Conservation (phyloP, 257 asterid genomes). For the Ophiorrhiza pumila region DNA sequence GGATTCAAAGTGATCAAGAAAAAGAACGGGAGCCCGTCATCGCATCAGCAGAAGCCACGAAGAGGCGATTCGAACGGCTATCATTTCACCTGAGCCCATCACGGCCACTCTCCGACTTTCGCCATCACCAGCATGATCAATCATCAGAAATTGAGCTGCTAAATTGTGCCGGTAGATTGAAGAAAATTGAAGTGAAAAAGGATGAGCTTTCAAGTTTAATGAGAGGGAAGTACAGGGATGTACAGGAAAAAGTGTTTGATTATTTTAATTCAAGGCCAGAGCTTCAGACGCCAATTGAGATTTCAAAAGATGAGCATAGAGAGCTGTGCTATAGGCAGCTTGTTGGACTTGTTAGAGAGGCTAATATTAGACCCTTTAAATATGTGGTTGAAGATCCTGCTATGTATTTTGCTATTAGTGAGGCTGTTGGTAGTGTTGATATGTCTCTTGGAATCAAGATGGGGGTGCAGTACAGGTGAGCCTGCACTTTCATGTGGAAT, state of each 20-base stretch:
- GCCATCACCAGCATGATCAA: neutral
- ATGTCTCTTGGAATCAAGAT: slow-evolving; percentile 90
- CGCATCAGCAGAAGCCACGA: neutral
- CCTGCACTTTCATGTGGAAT: neutral
- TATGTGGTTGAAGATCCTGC: slow-evolving; percentile 77
- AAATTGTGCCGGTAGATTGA: slow-evolving; percentile 52
- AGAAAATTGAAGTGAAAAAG: slow-evolving; percentile 45
- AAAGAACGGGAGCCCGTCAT: slow-evolving; percentile 4
- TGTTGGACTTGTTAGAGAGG: slow-evolving; percentile 75
- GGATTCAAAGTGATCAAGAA: slow-evolving; percentile 21
- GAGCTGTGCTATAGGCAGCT: slow-evolving; percentile 91
- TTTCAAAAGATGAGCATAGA: slow-evolving; percentile 79
- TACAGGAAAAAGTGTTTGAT: slow-evolving; percentile 68
- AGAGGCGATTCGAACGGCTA: slow-evolving; percentile 55
- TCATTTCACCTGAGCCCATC: slow-evolving; percentile 48
- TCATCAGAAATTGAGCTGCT: slow-evolving; percentile 28
- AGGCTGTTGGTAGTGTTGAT: slow-evolving; percentile 95
- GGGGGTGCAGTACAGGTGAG: slow-evolving; percentile 98
- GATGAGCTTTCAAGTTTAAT: slow-evolving; percentile 52
- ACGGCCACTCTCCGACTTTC: neutral
- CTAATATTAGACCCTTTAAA: slow-evolving; percentile 68
- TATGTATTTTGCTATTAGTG: slow-evolving; percentile 77
- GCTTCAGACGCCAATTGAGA: slow-evolving; percentile 88
- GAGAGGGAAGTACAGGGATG: slow-evolving; percentile 79
- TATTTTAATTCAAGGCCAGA: slow-evolving; percentile 86